Evolutionary conservation across 2,329 filamentous ascomycete species (phyloP), one percentile per base, ranked within the genome.

Genomic region (Aspergillus amoenus): DNA sequence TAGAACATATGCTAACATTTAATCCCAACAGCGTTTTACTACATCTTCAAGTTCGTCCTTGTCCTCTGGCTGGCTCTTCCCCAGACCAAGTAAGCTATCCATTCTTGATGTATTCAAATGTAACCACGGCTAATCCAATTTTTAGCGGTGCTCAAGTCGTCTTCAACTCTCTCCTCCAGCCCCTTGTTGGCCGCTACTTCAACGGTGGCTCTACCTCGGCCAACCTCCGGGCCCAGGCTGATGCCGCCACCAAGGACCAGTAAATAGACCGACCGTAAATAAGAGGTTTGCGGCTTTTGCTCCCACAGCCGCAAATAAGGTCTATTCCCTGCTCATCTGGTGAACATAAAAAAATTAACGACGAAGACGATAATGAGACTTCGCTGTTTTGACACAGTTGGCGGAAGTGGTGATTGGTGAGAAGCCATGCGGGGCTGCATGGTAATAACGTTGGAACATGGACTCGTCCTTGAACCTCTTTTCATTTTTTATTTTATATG

Each of bases 1-100:
- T 27, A n/a, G 43, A 18, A 42, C 18, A 18, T 51, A n/a, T 55
- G 41, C 67, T 76, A 58, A 73, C 17, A 1, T 62, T 24, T 59
- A 41, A 22, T 42, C 27, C 22, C 50, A 55, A 60, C 56, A 81
- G 78, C 94, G 73, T 99, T 99, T 83, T 99, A 99, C 89, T 99
- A 91, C 81, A 93, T 93, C 75, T 97, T 99, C 89, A 99, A 99
- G 86, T 97, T 99, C 75, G 82, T 95, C 73, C 89, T 97, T 76
- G 84, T 97, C 70, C 88, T 99, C 76, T 99, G 94, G 94, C 92
- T 99, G 81, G 88, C 93, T 68, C 91, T 99, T 71, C 94, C 94
- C 76, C 85, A 90, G 78, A 97, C 95, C 82, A 83, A 83, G 93
- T 97, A 88, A 75, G 88, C 81, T 43, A 51, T 48, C 22, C 49